Evolutionary conservation across 208 protist genomes (phyloP).

Genomic region (Acanthamoeba lugdunensis): DNA sequence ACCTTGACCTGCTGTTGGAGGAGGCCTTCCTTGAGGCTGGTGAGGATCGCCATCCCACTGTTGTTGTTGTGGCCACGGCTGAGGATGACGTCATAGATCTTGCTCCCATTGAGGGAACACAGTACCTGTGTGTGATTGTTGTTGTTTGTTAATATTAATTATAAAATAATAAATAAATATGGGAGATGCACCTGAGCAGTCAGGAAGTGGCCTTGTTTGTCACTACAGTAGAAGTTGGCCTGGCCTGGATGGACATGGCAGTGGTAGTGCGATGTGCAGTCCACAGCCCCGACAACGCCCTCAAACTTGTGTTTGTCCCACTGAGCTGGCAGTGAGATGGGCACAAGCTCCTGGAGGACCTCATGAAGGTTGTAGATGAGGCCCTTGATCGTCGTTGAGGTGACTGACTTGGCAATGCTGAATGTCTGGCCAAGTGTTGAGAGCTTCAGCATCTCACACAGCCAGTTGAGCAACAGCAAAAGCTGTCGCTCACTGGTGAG

Average conservation of each 20-base stretch:
- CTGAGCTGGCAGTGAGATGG: not conserved
- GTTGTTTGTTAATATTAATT: not conserved
- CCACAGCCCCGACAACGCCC: conserved; percentile 1
- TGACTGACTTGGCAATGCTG: too few relatives aligned
- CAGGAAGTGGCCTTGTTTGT: conserved; percentile 11
- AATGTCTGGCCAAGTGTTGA: too few relatives aligned
- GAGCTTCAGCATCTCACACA: too few relatives aligned
- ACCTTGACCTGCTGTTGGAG: not conserved
- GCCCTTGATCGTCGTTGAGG: too few relatives aligned
- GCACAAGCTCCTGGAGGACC: too few relatives aligned
- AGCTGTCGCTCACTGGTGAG: too few relatives aligned
- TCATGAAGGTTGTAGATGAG: too few relatives aligned
- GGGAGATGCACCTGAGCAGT: conserved; percentile 13
- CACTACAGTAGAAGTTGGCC: not conserved
- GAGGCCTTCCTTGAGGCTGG: conserved; percentile 12
- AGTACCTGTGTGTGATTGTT: not conserved
- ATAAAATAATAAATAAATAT: not conserved
- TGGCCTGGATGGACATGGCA: conserved; percentile 17
- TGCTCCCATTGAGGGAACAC: not conserved
- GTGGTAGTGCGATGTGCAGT: conserved; percentile 29
- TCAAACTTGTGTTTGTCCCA: not conserved
- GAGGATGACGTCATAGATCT: not conserved
- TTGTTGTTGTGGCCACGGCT: not conserved
- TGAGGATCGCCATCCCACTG: not conserved
- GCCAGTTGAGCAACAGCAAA: too few relatives aligned